Evolutionary conservation across 495 filamentous ascomycete species (phyloP).

Genomic region (Podospora pseudopauciseta): DNA sequence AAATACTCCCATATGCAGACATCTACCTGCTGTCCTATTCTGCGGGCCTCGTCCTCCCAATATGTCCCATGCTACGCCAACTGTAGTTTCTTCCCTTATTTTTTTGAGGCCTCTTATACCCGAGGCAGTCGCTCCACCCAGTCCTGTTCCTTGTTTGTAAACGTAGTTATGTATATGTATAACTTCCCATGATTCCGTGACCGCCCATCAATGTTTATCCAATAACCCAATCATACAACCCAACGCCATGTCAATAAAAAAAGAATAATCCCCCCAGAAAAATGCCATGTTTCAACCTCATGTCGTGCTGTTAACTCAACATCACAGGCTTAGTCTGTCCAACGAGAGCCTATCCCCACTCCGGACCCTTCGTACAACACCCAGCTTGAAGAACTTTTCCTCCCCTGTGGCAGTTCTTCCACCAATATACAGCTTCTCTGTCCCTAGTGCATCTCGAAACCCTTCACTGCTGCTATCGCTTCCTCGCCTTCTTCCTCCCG

Average conservation of each 20-base stretch:
- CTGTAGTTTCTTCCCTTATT: not conserved
- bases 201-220: not conserved
- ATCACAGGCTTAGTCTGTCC: slow-evolving; percentile 56
- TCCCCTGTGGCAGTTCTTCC: slow-evolving; percentile 80
- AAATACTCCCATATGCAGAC: not conserved
- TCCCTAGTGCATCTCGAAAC: slow-evolving; percentile 70
- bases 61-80: not conserved
- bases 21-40: not conserved
- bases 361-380: slow-evolving; percentile 52
- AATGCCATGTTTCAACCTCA: not conserved
- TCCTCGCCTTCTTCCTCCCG: slow-evolving; percentile 54
- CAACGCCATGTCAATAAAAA: not conserved
- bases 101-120: not conserved
- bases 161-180: not conserved
- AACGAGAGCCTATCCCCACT: slow-evolving; percentile 55
- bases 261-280: not conserved
- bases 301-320: not conserved
- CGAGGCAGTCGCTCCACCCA: not conserved
- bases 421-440: slow-evolving; percentile 84
- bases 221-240: not conserved
- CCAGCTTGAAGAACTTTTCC: slow-evolving; percentile 77
- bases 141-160: not conserved
- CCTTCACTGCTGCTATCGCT: slow-evolving; percentile 75
- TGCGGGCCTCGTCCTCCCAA: not conserved
- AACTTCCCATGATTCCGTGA: not conserved